Conservation (phyloP, 2,329 filamentous ascomycete species). For the Gaeumannomyces sp. region DNA sequence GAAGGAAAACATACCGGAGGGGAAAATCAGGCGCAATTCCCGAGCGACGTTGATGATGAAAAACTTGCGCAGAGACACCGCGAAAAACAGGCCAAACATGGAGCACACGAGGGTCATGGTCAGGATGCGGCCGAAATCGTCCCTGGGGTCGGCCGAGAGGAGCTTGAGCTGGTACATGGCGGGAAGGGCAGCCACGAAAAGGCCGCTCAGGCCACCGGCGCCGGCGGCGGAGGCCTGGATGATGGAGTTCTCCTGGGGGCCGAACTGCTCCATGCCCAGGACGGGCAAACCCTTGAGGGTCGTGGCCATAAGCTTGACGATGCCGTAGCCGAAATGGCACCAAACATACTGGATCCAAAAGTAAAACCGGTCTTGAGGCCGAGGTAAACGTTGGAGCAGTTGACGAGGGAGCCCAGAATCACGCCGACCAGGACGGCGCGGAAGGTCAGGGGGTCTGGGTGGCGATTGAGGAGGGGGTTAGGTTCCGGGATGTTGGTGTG, state of each 20-base stretch:
- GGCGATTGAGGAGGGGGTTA: too few species aligned
- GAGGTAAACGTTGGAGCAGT: conserved; percentile 57
- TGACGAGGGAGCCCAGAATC: conserved; percentile 51
- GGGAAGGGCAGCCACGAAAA: conserved; percentile 55
- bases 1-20: conserved; percentile 30
- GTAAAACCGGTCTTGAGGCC: conserved; percentile 50
- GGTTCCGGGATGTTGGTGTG: conserved; percentile 7
- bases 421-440: conserved; percentile 50
- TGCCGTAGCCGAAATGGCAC: conserved; percentile 54
- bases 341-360: conserved; percentile 41
- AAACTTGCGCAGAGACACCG: conserved; percentile 58
- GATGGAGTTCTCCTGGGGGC: conserved; percentile 57
- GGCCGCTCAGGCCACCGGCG: conserved; percentile 48
- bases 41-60: conserved; percentile 61
- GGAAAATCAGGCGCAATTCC: conserved; percentile 54
- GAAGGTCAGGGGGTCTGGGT: conserved; percentile 41
- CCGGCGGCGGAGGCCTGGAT: conserved; percentile 54
- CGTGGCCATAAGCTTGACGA: conserved; percentile 48
- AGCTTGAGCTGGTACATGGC: conserved; percentile 53
- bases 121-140: conserved; percentile 52
- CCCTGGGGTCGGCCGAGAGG: conserved; percentile 40
- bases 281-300: conserved; percentile 42
- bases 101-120: conserved; percentile 55
- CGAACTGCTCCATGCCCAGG: conserved; percentile 44
- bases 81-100: conserved; percentile 59